phyloP scores from a whole-genome alignment of 306 rosid genomes.

The Argentina anserina region DNA sequence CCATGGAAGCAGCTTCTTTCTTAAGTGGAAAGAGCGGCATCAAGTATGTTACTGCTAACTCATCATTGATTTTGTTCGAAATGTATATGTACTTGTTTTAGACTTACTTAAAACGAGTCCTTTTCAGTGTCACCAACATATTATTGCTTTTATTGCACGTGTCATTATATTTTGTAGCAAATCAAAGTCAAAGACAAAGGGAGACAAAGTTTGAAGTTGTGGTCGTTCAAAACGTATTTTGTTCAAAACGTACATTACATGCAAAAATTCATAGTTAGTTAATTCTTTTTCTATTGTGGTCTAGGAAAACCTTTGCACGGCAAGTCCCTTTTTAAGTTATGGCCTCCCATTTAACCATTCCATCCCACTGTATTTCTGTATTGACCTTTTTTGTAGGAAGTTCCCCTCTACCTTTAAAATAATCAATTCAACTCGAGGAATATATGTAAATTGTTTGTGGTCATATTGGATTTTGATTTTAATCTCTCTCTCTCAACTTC shows the following conservation, averaged over 20 bases:
- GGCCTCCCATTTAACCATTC: not conserved
- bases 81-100: not conserved
- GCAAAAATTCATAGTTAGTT: not conserved
- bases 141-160: not conserved
- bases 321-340: not conserved
- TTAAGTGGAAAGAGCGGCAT: constrained; percentile 92
- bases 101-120: not conserved
- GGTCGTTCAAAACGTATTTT: not conserved
- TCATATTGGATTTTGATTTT: not conserved
- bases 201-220: not conserved
- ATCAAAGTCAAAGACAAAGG: not conserved
- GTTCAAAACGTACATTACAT: not conserved
- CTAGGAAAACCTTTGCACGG: not conserved
- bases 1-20: constrained; percentile 69
- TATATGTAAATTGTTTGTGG: not conserved
- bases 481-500: not conserved
- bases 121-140: not conserved
- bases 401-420: not conserved
- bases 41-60: constrained; percentile 47
- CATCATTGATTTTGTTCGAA: not conserved
- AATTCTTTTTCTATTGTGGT: not conserved
- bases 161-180: not conserved
- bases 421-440: not conserved
- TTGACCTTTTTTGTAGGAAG: not conserved
- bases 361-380: not conserved